Base-by-base conservation (phyloP, 192 early-diverging fungal species). In the Piromyces sp. region DNA sequence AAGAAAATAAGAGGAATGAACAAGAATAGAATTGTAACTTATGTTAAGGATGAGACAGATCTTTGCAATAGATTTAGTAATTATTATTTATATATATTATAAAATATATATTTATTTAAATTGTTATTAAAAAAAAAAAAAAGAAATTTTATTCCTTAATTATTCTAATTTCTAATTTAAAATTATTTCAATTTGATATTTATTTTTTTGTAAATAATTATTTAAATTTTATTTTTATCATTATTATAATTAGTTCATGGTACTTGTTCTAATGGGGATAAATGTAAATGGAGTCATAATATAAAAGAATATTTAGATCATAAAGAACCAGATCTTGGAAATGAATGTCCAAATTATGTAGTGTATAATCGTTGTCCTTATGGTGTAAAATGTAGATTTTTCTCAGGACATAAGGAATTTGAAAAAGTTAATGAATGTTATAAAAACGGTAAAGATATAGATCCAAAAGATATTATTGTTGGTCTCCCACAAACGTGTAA, bases 301-400 rank as follows among this genome's bases (percentile, higher is more conserved):
- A 81, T 95, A 4, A 85, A 86, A 12, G 88, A 83, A 26, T 99
- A 94, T 81, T 78, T 98, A 40, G 87, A 85, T 0, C 68, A 84
- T n/a, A 97, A 96, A 82, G 90, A 84, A 15, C 85, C 89, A 13
- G 96, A 99, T 85, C 80, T 99, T 11, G 95, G 93, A 0, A 82
- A 86, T 11, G 81, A 78, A 13, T 99, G 97, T 84, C 87, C 88
- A 13, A 84, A 91, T 19, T 94, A 93, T 85, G 91, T 93, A 3
- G 58, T 85, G 13, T 94, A 87, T 86, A 96, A 96, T 85, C 84
- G 86, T 85, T 95, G 90, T 86, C 82, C 82, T 30, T 91, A 82
- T 79, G 89, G 89, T 12, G 13, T 86, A 2, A 93, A 84, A 86
- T 90, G 87, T 79, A 81, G 86, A 1, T 91, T 84, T 81, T 85